Base-by-base conservation (phyloP, 768 basidiomycete genomes). In the Boletus subcaerulescens region DNA sequence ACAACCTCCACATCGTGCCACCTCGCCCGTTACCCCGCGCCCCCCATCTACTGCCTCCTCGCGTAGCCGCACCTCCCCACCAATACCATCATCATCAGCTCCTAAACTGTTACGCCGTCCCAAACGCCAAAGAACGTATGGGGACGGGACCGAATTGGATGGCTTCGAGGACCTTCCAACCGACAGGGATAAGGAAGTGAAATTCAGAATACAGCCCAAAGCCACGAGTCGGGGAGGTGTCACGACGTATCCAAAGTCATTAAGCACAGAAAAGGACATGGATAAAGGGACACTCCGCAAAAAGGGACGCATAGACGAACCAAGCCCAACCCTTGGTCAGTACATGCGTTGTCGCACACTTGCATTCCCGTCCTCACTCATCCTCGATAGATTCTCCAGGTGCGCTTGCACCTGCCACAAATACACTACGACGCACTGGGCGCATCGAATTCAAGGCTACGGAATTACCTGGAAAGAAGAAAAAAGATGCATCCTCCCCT, bases 101-200 rank as follows among this genome's bases (percentile, higher is more conserved):
- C 82, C 87, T 7, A 90, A 85, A 71, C 70, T 91, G 13, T 73
- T 93, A 24, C 82, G 86, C 50, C 78, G 84, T 60, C 91, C 91
- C 13, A 93, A 92, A 71, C 86, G 89, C 38, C 80, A 79, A 57
- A 78, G 83, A 49, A 82, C 82, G 14, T 93, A 87, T 63, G 91
- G 91, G 6, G 89, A 93, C 64, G 94, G 94, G 14, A 93, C 91
- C 11, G 94, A 96, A 68, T 74, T 97, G 49, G 94, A 97, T 63
- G 84, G 71, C 4, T 80, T 97, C 54, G 94, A 95, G 26, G 94
- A 97, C 69, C 79, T 96, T 40, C 86, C 85, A 8, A 90, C 91
- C 11, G 89, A 94, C 65, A 79, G 89, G 45, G 91, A 93, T 47
- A 87, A 89, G 63, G 89, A 92, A 70, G 79, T 81, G 49, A 81